Evolutionary conservation across 139 green algal species (phyloP).

Genomic region (Gonium pectorale): DNA sequence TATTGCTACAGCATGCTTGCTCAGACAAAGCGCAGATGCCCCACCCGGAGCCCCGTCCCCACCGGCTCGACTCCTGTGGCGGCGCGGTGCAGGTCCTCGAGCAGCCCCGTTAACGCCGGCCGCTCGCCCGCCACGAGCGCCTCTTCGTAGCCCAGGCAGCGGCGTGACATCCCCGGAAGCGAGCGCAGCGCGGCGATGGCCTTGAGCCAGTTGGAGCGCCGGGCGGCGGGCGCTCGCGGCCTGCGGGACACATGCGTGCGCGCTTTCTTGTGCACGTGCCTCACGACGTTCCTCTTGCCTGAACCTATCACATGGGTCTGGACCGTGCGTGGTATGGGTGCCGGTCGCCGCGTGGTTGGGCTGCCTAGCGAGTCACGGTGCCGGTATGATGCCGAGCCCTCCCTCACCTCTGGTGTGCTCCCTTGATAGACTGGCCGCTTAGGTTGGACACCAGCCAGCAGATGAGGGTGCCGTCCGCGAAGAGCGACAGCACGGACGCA

Average conservation of each 20-base stretch:
- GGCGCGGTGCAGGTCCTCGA: slow-evolving; percentile 50
- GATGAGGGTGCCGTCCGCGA: slow-evolving; percentile 48
- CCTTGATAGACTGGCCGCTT: slow-evolving; percentile 8
- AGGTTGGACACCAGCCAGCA: slow-evolving; percentile 51
- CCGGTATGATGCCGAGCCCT: too few species aligned
- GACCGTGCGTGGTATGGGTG: background rate
- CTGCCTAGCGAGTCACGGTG: too few species aligned
- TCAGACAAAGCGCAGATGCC: background rate
- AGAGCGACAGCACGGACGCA: slow-evolving; percentile 16
- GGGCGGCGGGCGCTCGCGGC: slow-evolving; percentile 26
- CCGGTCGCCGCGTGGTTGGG: background rate
- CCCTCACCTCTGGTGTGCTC: slow-evolving; percentile 25
- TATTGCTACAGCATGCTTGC: background rate
- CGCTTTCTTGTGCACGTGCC: too few species aligned
- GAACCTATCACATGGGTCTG: too few species aligned
- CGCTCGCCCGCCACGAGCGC: slow-evolving; percentile 27
- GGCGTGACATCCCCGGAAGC: slow-evolving; percentile 20
- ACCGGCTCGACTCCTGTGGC: slow-evolving; percentile 5
- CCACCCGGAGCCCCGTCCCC: background rate
- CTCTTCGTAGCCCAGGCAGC: slow-evolving; percentile 44
- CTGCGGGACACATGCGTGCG: background rate
- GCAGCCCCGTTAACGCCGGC: slow-evolving; percentile 32
- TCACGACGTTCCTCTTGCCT: too few species aligned
- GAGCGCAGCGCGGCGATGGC: slow-evolving; percentile 24
- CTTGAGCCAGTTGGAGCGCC: slow-evolving; percentile 38